These are phyloP conservation scores for Prunus kanzakura DNA, from an alignment of 306 rosid species.

Conservation along the genomic window DNA sequence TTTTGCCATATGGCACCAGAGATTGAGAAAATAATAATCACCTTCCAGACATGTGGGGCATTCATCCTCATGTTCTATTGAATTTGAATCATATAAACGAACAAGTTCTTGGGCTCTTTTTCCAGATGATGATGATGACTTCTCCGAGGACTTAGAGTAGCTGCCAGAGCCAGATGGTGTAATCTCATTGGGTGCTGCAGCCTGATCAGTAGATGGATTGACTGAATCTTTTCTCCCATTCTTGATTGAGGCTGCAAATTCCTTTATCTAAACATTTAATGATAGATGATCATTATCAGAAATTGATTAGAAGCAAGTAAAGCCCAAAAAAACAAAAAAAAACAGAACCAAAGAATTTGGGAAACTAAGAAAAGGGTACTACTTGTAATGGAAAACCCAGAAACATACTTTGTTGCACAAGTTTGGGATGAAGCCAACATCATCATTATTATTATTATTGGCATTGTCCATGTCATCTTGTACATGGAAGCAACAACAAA, in stretches of 20 bases:
- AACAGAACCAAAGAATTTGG: not conserved
- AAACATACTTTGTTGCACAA: constrained; percentile 4
- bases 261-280: not conserved
- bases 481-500: not conserved
- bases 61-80: constrained; percentile 15
- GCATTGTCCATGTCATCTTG: not conserved
- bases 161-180: not conserved
- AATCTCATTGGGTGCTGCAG: not conserved
- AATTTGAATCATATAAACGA: not conserved
- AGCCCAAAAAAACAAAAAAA: not conserved
- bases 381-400: not conserved
- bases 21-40: not conserved
- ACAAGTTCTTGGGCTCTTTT: not conserved
- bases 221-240: not conserved
- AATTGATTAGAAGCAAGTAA: not conserved
- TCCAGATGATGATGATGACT: not conserved
- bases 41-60: constrained; percentile 42
- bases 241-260: not conserved
- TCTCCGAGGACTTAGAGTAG: not conserved
- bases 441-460: not conserved
- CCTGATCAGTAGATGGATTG: not conserved
- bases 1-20: not conserved
- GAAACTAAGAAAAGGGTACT: not conserved
- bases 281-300: not conserved
- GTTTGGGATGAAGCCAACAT: not conserved